A percentile compares a stretch with the other conserved stretches of the same genome.
phyloP scores from a whole-genome alignment of 371 early-diverging fungal species.

The Astathelohania contejeani region DNA sequence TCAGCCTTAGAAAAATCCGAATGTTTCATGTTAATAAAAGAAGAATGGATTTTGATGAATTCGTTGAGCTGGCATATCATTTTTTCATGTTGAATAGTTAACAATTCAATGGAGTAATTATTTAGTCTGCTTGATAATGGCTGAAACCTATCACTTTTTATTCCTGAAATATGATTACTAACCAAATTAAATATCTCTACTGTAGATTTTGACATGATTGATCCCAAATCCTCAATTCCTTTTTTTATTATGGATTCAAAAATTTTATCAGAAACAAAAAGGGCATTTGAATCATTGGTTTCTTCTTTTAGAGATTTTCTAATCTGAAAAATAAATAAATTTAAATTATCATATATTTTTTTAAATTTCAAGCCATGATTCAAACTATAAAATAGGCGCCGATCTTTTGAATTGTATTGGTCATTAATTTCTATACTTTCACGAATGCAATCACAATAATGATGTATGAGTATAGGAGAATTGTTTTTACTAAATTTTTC shows the following conservation, averaged over 20 bases:
- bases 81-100: background rate
- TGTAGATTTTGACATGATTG: background rate
- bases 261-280: slow-evolving; percentile 14
- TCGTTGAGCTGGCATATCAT: background rate
- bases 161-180: background rate
- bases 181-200: background rate
- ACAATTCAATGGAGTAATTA: background rate
- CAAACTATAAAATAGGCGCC: too few species aligned
- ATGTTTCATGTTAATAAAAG: slow-evolving; percentile 16
- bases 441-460: background rate
- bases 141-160: background rate
- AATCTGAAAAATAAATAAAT: background rate
- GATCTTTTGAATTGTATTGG: background rate
- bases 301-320: background rate
- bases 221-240: slow-evolving; percentile 1
- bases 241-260: slow-evolving; percentile 4
- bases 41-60: slow-evolving; percentile 7
- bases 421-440: background rate
- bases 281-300: background rate
- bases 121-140: slow-evolving; percentile 6
- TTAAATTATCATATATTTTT: background rate
- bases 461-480: background rate
- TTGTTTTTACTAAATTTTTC: background rate
- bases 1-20: slow-evolving; percentile 12
- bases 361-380: too few species aligned